Percentiles rank a stretch among this genome's conserved stretches.
Conservation (phyloP, 495 filamentous ascomycete species). For the Neurospora tetraspora region DNA sequence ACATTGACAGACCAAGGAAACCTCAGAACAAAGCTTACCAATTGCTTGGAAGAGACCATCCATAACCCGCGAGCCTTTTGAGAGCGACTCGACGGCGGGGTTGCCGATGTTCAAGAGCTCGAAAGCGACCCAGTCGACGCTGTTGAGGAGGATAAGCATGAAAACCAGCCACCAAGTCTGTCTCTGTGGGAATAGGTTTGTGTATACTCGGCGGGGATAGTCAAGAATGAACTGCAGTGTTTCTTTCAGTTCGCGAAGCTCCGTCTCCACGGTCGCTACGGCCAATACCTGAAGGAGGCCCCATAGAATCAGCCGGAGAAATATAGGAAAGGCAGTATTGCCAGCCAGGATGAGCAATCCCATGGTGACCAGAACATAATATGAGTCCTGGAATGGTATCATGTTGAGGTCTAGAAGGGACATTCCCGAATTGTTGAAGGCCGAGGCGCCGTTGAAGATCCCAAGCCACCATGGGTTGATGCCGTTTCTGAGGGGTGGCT, state of each 20-base stretch:
- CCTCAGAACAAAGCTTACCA: slow-evolving; percentile 15
- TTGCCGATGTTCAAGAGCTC: slow-evolving; percentile 73
- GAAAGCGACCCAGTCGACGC: slow-evolving; percentile 73
- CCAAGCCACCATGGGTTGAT: slow-evolving; percentile 57
- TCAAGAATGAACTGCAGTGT: slow-evolving; percentile 72
- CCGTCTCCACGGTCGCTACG: slow-evolving; percentile 15
- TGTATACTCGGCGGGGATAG: slow-evolving; percentile 72
- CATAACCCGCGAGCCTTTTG: slow-evolving; percentile 50
- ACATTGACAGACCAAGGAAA: not conserved
- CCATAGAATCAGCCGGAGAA: slow-evolving; percentile 72
- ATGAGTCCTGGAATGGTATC: slow-evolving; percentile 53
- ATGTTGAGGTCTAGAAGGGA: slow-evolving; percentile 74
- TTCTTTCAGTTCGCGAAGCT: slow-evolving; percentile 35
- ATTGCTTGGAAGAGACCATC: slow-evolving; percentile 79
- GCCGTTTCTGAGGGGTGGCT: slow-evolving; percentile 53
- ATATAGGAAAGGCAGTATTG: slow-evolving; percentile 70
- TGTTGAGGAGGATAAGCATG: slow-evolving; percentile 65
- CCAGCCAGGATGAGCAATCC: slow-evolving; percentile 70
- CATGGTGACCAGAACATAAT: slow-evolving; percentile 70
- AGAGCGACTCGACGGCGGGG: slow-evolving; percentile 44
- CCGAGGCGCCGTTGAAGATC: slow-evolving; percentile 60
- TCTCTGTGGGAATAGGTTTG: slow-evolving; percentile 66
- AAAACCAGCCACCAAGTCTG: slow-evolving; percentile 75
- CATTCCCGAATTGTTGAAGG: slow-evolving; percentile 88
- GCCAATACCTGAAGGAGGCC: slow-evolving; percentile 32